phyloP scores from a whole-genome alignment of 2,329 filamentous ascomycete genomes.

The Sphaerulina vaccinii region DNA sequence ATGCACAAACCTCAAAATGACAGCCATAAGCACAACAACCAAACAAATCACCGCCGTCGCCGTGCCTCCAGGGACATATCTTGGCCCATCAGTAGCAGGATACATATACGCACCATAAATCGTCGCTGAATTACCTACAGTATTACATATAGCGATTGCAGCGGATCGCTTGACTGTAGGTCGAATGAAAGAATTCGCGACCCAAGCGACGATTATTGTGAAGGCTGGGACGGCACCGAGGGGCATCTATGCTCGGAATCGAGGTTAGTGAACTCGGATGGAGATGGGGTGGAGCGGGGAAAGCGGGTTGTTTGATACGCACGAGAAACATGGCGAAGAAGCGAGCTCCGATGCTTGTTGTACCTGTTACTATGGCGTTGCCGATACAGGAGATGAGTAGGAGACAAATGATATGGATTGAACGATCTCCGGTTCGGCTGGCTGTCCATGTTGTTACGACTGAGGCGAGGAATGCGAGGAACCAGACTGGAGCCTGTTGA shows the following conservation, averaged over 20 bases:
- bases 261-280: no score
- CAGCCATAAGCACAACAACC: conserved; percentile 38
- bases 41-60: conserved; percentile 40
- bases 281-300: background rate
- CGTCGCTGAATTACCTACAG: conserved; percentile 38
- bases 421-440: conserved; percentile 1
- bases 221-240: conserved; percentile 32
- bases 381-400: conserved; percentile 2
- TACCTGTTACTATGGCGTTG: conserved; percentile 7
- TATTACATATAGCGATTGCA: conserved; percentile 69
- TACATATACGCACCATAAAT: conserved; percentile 40
- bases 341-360: conserved; percentile 1
- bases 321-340: conserved; percentile 8
- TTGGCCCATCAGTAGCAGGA: conserved; percentile 36
- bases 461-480: conserved; percentile 5
- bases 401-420: conserved; percentile 6
- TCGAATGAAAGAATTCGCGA: conserved; percentile 29
- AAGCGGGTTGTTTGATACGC: background rate
- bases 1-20: conserved; percentile 38
- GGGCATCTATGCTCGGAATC: no score
- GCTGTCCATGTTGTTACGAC: conserved; percentile 7
- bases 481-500: conserved; percentile 7
- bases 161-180: conserved; percentile 72
- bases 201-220: conserved; percentile 34
- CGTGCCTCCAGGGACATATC: conserved; percentile 40